Percentiles rank a stretch among this genome's conserved stretches.
phyloP scores from a whole-genome alignment of 169 alveolate genomes.

The Babesia bovis region DNA sequence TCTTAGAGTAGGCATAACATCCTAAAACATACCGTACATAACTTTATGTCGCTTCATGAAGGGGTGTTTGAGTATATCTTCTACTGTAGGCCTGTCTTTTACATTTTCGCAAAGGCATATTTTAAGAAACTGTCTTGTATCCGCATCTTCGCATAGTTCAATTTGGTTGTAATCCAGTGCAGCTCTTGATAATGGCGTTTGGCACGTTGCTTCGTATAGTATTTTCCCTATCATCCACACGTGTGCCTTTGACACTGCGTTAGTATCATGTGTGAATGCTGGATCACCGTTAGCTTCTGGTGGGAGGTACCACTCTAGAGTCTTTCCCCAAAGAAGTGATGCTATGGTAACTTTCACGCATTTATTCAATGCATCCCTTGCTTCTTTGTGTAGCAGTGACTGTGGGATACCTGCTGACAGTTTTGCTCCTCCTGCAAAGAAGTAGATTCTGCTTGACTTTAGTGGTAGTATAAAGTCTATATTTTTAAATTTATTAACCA shows the following conservation, averaged over 20 bases:
- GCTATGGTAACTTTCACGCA: slow-evolving; percentile 51
- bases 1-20: background rate
- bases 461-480: slow-evolving; percentile 60
- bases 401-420: slow-evolving; percentile 62
- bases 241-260: slow-evolving; percentile 60
- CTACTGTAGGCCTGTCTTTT: slow-evolving; percentile 49
- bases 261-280: slow-evolving; percentile 43
- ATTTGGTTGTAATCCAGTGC: slow-evolving; percentile 38
- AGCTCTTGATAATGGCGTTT: slow-evolving; percentile 21
- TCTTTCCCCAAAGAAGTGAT: slow-evolving; percentile 62
- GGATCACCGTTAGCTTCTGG: slow-evolving; percentile 61
- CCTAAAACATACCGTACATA: slow-evolving; percentile 51
- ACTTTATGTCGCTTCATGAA: slow-evolving; percentile 40
- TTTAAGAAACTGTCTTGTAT: slow-evolving; percentile 39
- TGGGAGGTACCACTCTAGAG: slow-evolving; percentile 67
- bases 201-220: slow-evolving; percentile 52
- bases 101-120: slow-evolving; percentile 31
- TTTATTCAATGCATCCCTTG: slow-evolving; percentile 13
- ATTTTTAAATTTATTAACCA: slow-evolving; percentile 44
- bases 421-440: slow-evolving; percentile 47
- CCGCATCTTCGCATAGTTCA: slow-evolving; percentile 55
- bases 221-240: slow-evolving; percentile 70
- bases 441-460: slow-evolving; percentile 62
- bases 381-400: slow-evolving; percentile 26
- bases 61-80: slow-evolving; percentile 38